Conservation (phyloP, 2,329 filamentous ascomycete species). For the Verticillium nonalfalfae region DNA sequence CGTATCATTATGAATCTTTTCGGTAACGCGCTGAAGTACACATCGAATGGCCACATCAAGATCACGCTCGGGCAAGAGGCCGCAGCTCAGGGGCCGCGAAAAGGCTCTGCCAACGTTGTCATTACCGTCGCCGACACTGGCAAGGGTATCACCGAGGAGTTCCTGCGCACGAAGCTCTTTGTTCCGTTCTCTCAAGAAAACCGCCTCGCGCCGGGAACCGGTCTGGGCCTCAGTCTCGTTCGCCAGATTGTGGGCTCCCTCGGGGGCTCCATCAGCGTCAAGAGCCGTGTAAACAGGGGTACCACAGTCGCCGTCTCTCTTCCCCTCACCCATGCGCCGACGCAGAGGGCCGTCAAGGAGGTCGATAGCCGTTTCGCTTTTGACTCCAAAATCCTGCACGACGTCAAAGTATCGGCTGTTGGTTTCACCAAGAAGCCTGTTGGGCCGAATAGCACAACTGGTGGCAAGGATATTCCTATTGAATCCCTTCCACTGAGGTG, state of each 20-base stretch:
- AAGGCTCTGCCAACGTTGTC: slow-evolving; percentile 14
- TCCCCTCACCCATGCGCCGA: slow-evolving; percentile 21
- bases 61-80: slow-evolving; percentile 21
- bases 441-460: slow-evolving; percentile 16
- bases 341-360: background rate
- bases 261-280: slow-evolving; percentile 49
- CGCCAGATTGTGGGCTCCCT: slow-evolving; percentile 48
- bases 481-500: slow-evolving; percentile 18
- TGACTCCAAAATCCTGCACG: slow-evolving; percentile 1
- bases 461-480: slow-evolving; percentile 14
- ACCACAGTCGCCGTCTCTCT: slow-evolving; percentile 44
- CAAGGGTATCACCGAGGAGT: slow-evolving; percentile 54
- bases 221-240: slow-evolving; percentile 56
- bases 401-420: slow-evolving; percentile 1
- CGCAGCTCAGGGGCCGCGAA: slow-evolving; percentile 11
- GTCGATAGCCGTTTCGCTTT: slow-evolving; percentile 4
- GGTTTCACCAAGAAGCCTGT: slow-evolving; percentile 12
- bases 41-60: slow-evolving; percentile 34
- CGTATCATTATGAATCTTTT: slow-evolving; percentile 50
- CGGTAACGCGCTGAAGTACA: slow-evolving; percentile 49
- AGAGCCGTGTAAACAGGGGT: slow-evolving; percentile 42
- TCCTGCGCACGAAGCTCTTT: slow-evolving; percentile 50
- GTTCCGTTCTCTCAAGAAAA: slow-evolving; percentile 58
- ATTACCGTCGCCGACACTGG: slow-evolving; percentile 55
- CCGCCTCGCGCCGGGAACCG: slow-evolving; percentile 47